Evolutionary conservation across 768 basidiomycete genomes (phyloP).

Genomic region (Mycena rebaudengoi): DNA sequence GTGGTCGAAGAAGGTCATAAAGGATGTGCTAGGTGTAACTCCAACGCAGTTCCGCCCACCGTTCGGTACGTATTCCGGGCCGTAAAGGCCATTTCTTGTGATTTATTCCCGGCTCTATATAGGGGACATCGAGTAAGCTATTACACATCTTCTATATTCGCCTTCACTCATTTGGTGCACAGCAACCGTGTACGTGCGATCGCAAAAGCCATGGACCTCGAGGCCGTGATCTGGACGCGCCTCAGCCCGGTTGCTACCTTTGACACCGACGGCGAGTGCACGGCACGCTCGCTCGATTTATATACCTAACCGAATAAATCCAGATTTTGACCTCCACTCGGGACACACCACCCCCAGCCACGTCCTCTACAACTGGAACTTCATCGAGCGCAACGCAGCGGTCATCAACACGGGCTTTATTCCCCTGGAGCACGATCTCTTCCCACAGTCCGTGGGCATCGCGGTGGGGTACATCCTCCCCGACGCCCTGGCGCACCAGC

Average conservation of each 20-base stretch:
- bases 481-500: slow-evolving; percentile 73
- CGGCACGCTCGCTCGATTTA: background rate
- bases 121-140: slow-evolving; percentile 77
- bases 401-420: slow-evolving; percentile 79
- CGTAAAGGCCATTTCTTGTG: too few species aligned
- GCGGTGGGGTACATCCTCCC: slow-evolving; percentile 90
- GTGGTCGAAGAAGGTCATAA: slow-evolving; percentile 87
- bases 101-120: background rate
- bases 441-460: slow-evolving; percentile 85
- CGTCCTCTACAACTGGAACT: slow-evolving; percentile 76
- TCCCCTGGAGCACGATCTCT: slow-evolving; percentile 87
- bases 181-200: slow-evolving; percentile 91
- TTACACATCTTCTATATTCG: too few species aligned
- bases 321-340: slow-evolving; percentile 84
- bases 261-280: slow-evolving; percentile 70
- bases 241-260: slow-evolving; percentile 67
- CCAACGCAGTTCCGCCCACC: slow-evolving; percentile 86
- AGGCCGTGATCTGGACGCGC: slow-evolving; percentile 87
- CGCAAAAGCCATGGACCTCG: slow-evolving; percentile 83
- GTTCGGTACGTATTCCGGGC: slow-evolving; percentile 56
- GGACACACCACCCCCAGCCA: slow-evolving; percentile 64
- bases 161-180: slow-evolving; percentile 22
- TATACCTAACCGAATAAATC: slow-evolving; percentile 12
- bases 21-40: slow-evolving; percentile 80
- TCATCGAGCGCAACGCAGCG: slow-evolving; percentile 71